Conservation (phyloP, 2,329 filamentous ascomycete genomes). For the Penicillium sp. region DNA sequence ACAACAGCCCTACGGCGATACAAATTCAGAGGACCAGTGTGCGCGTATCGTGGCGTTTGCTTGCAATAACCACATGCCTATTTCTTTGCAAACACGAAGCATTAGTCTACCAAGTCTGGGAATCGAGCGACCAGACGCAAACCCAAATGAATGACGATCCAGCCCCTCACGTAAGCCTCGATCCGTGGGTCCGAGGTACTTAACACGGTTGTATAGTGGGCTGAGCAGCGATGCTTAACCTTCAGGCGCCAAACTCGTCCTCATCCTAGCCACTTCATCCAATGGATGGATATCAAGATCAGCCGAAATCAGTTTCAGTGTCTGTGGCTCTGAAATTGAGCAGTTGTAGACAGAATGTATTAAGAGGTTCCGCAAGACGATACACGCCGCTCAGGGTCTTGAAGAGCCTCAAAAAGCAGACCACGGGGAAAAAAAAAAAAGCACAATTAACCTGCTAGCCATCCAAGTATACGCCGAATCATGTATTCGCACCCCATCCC, state of each 20-base stretch:
- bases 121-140: no score
- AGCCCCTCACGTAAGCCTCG: slow-evolving; percentile 1
- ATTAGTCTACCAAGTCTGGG: no score
- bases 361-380: background rate
- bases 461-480: background rate
- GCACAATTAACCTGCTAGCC: background rate
- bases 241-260: background rate
- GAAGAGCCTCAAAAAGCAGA: background rate
- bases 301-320: no score
- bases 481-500: slow-evolving; percentile 26
- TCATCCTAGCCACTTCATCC: background rate
- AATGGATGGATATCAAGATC: background rate
- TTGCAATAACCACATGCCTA: background rate
- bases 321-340: background rate
- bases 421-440: background rate
- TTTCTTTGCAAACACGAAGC: background rate
- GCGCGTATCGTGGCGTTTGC: background rate
- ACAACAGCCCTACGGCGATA: background rate
- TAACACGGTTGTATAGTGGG: background rate
- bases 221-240: background rate
- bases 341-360: background rate
- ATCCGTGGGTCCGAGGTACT: background rate
- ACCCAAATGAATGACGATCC: background rate
- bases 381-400: background rate
- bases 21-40: background rate